Evolutionary conservation across 805 yeast species (phyloP), one percentile per base, ranked within the genome.

Genomic region (Torulaspora delbrueckii): DNA sequence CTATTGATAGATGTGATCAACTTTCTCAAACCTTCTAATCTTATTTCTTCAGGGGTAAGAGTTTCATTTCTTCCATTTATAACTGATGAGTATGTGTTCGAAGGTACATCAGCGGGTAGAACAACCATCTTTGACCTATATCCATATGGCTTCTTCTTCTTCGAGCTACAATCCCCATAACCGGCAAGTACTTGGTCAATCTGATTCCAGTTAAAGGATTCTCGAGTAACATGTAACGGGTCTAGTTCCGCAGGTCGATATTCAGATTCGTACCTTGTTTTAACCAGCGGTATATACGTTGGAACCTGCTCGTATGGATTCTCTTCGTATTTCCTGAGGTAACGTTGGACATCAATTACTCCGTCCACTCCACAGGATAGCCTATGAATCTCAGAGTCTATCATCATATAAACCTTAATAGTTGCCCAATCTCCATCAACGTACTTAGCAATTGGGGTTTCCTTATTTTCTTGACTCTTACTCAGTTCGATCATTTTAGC

Each of bases 141-240:
- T 27, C 75, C 73, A 46, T 74, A 75, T 47, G 73, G 71, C 8
- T 74, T 75, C 13, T 74, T 75, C 13, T 74, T 78, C 9, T 80
- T 79, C 6, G 62, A 52, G 45, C 79, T 68, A 1, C 79, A 77
- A 53, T 88, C 96, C 24, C 84, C 89, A 60, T 83, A 86, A 3
- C 99, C 99, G 0, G 97, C 96, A n/a, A 90, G 64, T 19, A 78
- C 77, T 58, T 88, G 96, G 68, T 93, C 99, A 54, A 90, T 73
- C 51, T 82, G 84, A 55, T 90, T 90, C 99, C 99, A 93, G 51
- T 90, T 89, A 50, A 79, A 77, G 10, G 71, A 68, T 36, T 75
- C 66, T 2, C 83, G 76, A 27, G 74, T 75, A 12, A 73, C 73
- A 35, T 75, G 74, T 14, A 77, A 67, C 2, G 81, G 78, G 48